Percentiles rank a stretch among this genome's conserved stretches.
Evolutionary conservation across 129 eudicot species (phyloP).

Genomic region (Mikania micrantha): DNA sequence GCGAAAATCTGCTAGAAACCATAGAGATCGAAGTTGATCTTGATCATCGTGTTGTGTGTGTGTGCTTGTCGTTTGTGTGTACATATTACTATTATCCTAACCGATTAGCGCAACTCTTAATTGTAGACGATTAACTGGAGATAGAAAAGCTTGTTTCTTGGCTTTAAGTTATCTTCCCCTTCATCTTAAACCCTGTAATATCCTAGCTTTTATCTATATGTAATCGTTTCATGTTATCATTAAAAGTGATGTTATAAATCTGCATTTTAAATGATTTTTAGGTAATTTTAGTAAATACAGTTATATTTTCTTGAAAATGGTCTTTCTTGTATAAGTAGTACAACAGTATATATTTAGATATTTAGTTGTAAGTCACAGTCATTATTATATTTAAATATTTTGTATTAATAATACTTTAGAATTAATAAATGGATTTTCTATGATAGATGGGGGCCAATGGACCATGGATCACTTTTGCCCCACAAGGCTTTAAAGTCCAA

Average conservation of each 20-base stretch:
- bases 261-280: neutral
- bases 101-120: constrained; percentile 40
- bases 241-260: neutral
- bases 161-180: constrained; percentile 17
- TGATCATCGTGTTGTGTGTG: neutral
- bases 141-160: constrained; percentile 31
- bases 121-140: constrained; percentile 22
- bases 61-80: constrained; percentile 37
- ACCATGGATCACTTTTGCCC: constrained; percentile 16
- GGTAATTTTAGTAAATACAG: neutral
- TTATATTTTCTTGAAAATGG: neutral
- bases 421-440: neutral
- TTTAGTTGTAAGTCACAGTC: neutral
- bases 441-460: neutral
- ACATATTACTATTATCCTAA: constrained; percentile 36
- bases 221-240: constrained; percentile 6
- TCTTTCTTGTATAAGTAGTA: neutral
- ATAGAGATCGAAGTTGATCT: constrained; percentile 25
- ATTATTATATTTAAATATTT: neutral
- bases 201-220: neutral
- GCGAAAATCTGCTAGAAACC: constrained; percentile 35
- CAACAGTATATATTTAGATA: too few relatives aligned
- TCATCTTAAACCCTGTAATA: constrained; percentile 34
- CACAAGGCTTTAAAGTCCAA: neutral
- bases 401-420: neutral